Evolutionary conservation across 129 eudicot genomes (phyloP), one percentile per base, ranked within the genome.

Genomic region (Heracleum sosnowskyi): DNA sequence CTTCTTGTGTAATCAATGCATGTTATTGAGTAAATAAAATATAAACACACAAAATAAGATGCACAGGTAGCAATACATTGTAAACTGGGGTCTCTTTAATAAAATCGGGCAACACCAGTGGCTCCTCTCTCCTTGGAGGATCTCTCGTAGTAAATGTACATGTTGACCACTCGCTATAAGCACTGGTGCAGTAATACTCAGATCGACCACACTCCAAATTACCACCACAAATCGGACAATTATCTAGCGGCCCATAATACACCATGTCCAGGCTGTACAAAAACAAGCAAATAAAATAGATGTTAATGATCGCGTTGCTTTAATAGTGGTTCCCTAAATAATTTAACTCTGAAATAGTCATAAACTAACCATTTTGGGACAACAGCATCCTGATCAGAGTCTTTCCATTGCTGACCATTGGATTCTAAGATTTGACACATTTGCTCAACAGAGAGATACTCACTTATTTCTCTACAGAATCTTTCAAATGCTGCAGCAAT

Each of bases 181-280:
- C 64, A 34, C 96, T 97, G 31, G 2, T 80, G 77, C 98, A 91
- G 9, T 64, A 55, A 69, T 91, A 93, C 11, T 16, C 57, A 0
- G 69, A 75, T 5, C 87, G 90, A 36, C 70, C 57, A 62, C 71
- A 81, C 77, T 83, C 88, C 77, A 91, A 10, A 17, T 26, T 7
- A 34, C 96, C 88, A 4, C 88, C 88, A 35, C 97, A 93, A 12
- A 86, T 75, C 0, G 90, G 93, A 83, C 98, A 93, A 10, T 85
- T 83, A 3, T 42, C 81, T 12, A 91, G 47, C 24, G 89, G 84
- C 78, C 98, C 98, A 60, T 81, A 88, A 42, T 87, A 94, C 88
- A 94, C 17, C 77, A 94, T 78, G 63, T 91, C 97, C 79, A 86
- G 91, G 84, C 98, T 91, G 82, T n/a, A n/a, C n/a, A n/a, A n/a